Base-by-base conservation (phyloP, 805 yeast species). In the Kazachstania psychrophila region DNA sequence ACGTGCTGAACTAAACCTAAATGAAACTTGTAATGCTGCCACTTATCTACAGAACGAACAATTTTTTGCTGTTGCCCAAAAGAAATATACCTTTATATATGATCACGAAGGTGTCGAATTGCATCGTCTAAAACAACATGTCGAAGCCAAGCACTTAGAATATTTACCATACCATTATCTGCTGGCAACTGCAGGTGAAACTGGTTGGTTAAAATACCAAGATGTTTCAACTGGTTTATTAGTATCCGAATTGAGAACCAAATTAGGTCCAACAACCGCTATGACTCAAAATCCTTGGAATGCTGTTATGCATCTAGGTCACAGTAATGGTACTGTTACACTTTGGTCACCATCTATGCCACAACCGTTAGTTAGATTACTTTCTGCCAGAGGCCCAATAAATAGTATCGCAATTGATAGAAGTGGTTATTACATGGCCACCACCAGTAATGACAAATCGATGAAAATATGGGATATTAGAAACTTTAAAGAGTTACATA, bases 61-160 rank as follows among this genome's bases (percentile, higher is more conserved):
- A 60, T 87, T 68, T 60, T 87, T 85, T 64, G 99, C 99, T 0
- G 95, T 79, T 13, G 97, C 99, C 2, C 99, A 92, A 63, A 88
- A 87, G 62, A 88, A 86, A 58, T 85, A 89, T 60, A 83, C 92
- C 0, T 92, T 80, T 57, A 83, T 92, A 25, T 92, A 92, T 59
- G 96, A 92, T 60, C 79, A 79, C 46, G 75, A 79, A 43, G 99
- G 99, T 20, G 70, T 80, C 37, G 99, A 92, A 68, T 64, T 92
- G 41, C 99, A 92, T 62, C 75, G 94, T 52, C 68, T 92, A 61
- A 83, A 82, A 51, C 92, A 84, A 54, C 98, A 92, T 58, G 68
- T 86, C 20, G 97, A 88, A 48, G 79, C 79, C 19, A 84, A 88
- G 26, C 66, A 73, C 41, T 65, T 92, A 52, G 94, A 88, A 44